Conservation (phyloP, 108 stramenopile genomes). For the Cafeteria roenbergensis region DNA sequence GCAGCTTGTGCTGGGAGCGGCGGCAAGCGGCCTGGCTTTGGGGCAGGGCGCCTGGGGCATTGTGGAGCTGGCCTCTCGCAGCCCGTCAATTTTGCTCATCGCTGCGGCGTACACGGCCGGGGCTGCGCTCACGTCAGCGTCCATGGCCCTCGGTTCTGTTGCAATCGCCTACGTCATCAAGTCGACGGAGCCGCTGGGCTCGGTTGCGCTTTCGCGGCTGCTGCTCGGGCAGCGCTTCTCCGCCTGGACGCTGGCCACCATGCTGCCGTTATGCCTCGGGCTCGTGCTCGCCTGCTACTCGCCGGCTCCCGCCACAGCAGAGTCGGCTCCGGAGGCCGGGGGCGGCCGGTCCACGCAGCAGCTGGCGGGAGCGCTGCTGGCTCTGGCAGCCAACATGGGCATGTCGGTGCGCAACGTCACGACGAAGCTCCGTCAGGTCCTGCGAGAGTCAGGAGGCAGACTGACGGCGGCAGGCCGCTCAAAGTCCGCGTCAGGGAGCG, state of each 20-base stretch:
- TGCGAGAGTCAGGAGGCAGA: neutral
- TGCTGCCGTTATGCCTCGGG: neutral
- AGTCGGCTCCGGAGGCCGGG: neutral
- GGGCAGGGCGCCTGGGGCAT: too few relatives aligned
- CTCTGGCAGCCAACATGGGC: neutral
- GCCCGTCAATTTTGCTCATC: too few relatives aligned
- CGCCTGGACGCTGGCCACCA: neutral
- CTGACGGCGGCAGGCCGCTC: neutral
- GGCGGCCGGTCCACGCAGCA: neutral
- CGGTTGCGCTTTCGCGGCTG: neutral
- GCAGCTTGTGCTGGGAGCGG: too few relatives aligned
- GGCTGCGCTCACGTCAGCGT: neutral
- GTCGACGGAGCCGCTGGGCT: neutral
- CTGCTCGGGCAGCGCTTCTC: neutral
- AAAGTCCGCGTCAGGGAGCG: neutral
- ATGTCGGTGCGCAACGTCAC: neutral
- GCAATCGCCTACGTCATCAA: neutral
- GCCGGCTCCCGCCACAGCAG: neutral
- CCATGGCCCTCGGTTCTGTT: neutral
- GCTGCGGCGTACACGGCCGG: too few relatives aligned
- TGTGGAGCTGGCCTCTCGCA: too few relatives aligned
- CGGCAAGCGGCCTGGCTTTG: too few relatives aligned
- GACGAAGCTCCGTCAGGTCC: neutral
- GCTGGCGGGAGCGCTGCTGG: too few relatives aligned
- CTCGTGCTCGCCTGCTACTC: neutral